phyloP scores from a whole-genome alignment of 441 rosid genomes.

The Francoa sonchifolia region DNA sequence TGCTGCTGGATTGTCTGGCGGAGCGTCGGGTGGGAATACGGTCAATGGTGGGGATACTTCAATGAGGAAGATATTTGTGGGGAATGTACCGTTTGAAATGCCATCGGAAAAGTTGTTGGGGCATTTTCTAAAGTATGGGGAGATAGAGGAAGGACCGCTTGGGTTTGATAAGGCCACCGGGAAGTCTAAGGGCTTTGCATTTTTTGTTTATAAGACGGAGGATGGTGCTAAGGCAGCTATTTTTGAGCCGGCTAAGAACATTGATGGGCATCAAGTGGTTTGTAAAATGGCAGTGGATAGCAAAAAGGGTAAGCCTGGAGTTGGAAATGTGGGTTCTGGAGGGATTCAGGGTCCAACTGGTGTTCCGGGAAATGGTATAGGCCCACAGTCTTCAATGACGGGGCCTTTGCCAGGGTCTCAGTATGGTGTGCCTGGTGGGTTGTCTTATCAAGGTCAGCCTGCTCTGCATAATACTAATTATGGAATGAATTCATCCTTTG shows the following conservation, averaged over 20 bases:
- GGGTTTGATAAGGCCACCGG: conserved; percentile 84
- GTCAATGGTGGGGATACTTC: too few relatives aligned
- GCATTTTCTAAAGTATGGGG: conserved; percentile 56
- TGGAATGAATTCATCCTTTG: conserved; percentile 15
- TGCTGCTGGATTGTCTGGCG: conserved; percentile 57
- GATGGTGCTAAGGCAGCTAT: conserved; percentile 85
- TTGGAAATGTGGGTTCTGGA: conserved; percentile 9
- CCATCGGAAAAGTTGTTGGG: conserved; percentile 59
- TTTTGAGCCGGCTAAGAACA: conserved; percentile 53
- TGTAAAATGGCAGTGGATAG: conserved; percentile 76
- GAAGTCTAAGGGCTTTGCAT: conserved; percentile 70
- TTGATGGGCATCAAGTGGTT: conserved; percentile 65
- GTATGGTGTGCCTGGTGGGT: conserved; percentile 34
- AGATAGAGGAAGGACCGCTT: conserved; percentile 87
- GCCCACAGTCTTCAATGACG: conserved; percentile 14
- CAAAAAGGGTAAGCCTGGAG: conserved; percentile 42
- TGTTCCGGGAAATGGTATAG: conserved; percentile 50
- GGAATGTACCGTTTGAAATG: conserved; percentile 69
- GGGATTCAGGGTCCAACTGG: conserved; percentile 23
- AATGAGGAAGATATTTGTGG: conserved; percentile 70
- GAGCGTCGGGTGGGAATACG: conserved; percentile 17
- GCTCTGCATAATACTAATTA: conserved; percentile 35
- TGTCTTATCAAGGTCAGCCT: conserved; percentile 25
- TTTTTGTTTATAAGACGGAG: conserved; percentile 67
- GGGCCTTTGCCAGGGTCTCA: conserved; percentile 15